Evolutionary conservation across 2,329 filamentous ascomycete species (phyloP).

Genomic region (Talaromyces sp.): DNA sequence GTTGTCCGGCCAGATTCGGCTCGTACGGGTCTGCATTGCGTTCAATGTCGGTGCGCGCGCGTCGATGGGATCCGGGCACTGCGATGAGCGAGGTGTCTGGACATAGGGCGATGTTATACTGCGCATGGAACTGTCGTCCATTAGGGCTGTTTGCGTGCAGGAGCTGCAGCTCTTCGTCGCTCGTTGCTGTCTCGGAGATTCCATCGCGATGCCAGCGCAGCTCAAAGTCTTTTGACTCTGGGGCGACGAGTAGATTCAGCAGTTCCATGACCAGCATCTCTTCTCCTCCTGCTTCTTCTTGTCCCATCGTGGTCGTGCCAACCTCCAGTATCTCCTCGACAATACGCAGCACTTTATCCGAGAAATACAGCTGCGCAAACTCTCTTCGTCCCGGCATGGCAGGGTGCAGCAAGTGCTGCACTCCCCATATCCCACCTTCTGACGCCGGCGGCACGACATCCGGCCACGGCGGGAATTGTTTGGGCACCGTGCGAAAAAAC

Average conservation of each 20-base stretch:
- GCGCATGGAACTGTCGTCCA: conserved; percentile 62
- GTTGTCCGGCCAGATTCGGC: conserved; percentile 56
- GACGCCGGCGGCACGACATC: conserved; percentile 45
- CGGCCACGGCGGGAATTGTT: conserved; percentile 86
- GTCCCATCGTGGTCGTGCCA: conserved; percentile 19
- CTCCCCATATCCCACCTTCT: conserved; percentile 74
- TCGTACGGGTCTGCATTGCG: conserved; percentile 64
- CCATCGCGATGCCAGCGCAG: conserved; percentile 86
- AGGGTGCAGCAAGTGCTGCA: conserved; percentile 79
- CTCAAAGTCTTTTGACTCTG: conserved; percentile 62
- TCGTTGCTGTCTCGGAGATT: conserved; percentile 60
- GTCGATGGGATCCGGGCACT: conserved; percentile 69
- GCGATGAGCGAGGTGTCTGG: conserved; percentile 70
- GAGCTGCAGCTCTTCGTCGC: conserved; percentile 62
- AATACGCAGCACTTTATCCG: conserved; percentile 56
- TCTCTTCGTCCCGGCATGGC: conserved; percentile 56
- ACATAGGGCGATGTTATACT: conserved; percentile 82
- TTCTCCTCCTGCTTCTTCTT: conserved; percentile 32
- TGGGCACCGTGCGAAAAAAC: conserved; percentile 75
- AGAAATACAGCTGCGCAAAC: conserved; percentile 71
- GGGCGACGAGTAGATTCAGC: conserved; percentile 78
- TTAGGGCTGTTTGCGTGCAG: conserved; percentile 48
- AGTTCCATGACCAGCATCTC: conserved; percentile 78
- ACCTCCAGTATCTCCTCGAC: conserved; percentile 60
- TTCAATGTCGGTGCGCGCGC: conserved; percentile 67